Evolutionary conservation across 2,329 filamentous ascomycete species (phyloP).

Genomic region (Ophiostoma pallidulum): DNA sequence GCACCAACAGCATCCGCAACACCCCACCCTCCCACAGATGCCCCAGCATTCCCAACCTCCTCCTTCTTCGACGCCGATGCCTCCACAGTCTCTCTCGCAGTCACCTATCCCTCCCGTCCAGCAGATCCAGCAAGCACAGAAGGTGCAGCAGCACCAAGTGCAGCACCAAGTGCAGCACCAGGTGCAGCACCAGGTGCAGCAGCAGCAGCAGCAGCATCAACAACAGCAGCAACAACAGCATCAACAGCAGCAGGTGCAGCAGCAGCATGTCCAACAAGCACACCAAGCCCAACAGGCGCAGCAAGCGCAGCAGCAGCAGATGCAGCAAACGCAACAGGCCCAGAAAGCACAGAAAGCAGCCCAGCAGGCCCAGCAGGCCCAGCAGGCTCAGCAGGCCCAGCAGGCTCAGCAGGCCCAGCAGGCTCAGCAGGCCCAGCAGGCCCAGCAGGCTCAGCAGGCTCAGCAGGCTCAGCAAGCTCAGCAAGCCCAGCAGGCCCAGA

Average conservation of each 20-base stretch:
- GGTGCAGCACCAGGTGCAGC: neutral
- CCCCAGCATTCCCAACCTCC: slow-evolving; percentile 20
- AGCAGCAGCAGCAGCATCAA: too few species aligned
- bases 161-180: too few species aligned
- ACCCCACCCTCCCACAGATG: slow-evolving; percentile 17
- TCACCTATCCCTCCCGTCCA: slow-evolving; percentile 33
- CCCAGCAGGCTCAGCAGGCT: slow-evolving; percentile 18
- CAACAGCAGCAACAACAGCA: slow-evolving; percentile 1
- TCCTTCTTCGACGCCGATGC: slow-evolving; percentile 30
- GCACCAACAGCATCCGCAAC: slow-evolving; percentile 16
- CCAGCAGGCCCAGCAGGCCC: slow-evolving; percentile 14
- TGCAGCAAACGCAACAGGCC: slow-evolving; percentile 9
- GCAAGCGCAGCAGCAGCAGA: slow-evolving; percentile 8
- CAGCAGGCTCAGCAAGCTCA: slow-evolving; percentile 27
- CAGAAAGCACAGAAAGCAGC: slow-evolving; percentile 19
- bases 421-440: slow-evolving; percentile 15
- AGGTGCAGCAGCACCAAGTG: slow-evolving; percentile 3
- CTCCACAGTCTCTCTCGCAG: slow-evolving; percentile 35
- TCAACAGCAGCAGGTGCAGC: neutral
- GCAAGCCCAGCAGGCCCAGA: slow-evolving; percentile 24
- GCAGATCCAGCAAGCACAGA: slow-evolving; percentile 30
- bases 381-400: slow-evolving; percentile 16
- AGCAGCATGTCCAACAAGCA: slow-evolving; percentile 2
- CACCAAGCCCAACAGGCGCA: too few species aligned
- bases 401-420: slow-evolving; percentile 20